phyloP scores from a whole-genome alignment of 371 early-diverging fungal species.

The Gilbertella persicaria region DNA sequence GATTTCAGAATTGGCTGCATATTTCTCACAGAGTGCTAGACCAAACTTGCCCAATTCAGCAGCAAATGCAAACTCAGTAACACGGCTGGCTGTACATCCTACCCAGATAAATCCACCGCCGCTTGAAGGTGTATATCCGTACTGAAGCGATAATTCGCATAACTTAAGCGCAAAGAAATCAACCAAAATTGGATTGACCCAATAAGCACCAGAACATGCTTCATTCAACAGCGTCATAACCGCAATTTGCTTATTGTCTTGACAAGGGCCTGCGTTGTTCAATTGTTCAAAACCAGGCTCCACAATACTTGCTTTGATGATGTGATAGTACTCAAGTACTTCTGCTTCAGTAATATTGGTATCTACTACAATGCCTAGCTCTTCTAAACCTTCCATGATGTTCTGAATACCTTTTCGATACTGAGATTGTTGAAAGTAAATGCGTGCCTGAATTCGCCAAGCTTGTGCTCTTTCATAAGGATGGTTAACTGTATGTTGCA shows the following conservation, averaged over 20 bases:
- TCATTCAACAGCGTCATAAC: constrained; percentile 42
- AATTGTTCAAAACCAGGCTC: constrained; percentile 27
- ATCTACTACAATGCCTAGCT: constrained; percentile 27
- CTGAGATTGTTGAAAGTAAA: constrained; percentile 37
- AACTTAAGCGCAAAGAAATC: constrained; percentile 39
- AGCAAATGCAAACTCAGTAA: constrained; percentile 34
- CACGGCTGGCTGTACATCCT: constrained; percentile 37
- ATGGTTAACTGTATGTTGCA: constrained; percentile 25
- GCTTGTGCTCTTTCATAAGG: constrained; percentile 41
- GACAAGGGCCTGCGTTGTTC: constrained; percentile 19
- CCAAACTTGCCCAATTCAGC: constrained; percentile 43
- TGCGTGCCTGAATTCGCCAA: constrained; percentile 38
- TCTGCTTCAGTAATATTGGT: constrained; percentile 13
- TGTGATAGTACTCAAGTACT: constrained; percentile 14
- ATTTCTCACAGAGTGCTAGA: constrained; percentile 34
- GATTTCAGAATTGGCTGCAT: constrained; percentile 44
- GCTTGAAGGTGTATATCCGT: constrained; percentile 36
- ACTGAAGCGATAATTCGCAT: constrained; percentile 36
- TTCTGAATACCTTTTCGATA: constrained; percentile 34
- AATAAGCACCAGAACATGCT: constrained; percentile 44
- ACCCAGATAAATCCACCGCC: constrained; percentile 44
- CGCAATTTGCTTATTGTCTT: constrained; percentile 23
- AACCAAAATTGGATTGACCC: constrained; percentile 37
- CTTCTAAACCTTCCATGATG: constrained; percentile 33
- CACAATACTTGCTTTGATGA: constrained; percentile 19